Percentiles rank a stretch among this genome's conserved stretches.
Evolutionary conservation across 495 filamentous ascomycete genomes (phyloP).

Genomic region (Hypomontagnella monticulosa): DNA sequence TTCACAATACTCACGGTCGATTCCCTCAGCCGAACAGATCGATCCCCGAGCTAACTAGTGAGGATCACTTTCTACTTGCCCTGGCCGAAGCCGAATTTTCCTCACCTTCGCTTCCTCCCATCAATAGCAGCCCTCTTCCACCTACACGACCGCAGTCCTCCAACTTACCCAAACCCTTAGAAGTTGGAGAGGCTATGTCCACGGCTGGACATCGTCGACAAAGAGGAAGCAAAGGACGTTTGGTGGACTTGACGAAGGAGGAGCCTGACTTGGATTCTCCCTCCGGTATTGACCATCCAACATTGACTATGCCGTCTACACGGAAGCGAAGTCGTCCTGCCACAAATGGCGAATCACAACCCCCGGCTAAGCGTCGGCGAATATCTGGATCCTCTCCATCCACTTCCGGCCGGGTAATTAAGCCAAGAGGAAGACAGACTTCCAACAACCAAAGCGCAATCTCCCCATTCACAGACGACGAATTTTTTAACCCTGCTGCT

Average conservation of each 20-base stretch:
- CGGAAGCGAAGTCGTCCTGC: conserved; percentile 25
- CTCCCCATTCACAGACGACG: conserved; percentile 45
- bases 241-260: conserved; percentile 38
- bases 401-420: conserved; percentile 45
- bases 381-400: conserved; percentile 36
- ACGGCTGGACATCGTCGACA: background rate
- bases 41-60: conserved; percentile 25
- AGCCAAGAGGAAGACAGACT: conserved; percentile 38
- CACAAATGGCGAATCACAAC: conserved; percentile 3
- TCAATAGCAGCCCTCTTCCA: conserved; percentile 34
- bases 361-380: conserved; percentile 45
- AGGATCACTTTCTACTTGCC: conserved; percentile 44
- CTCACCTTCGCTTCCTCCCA: conserved; percentile 48
- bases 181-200: conserved; percentile 35
- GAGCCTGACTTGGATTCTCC: conserved; percentile 28
- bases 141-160: conserved; percentile 30
- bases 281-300: conserved; percentile 29
- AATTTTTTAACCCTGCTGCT: conserved; percentile 33
- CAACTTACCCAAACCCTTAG: conserved; percentile 25
- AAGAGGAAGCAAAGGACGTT: conserved; percentile 23
- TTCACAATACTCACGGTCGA: conserved; percentile 4
- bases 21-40: conserved; percentile 19
- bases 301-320: conserved; percentile 36
- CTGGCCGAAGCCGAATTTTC: conserved; percentile 48
- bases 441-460: conserved; percentile 22